Evolutionary conservation across 2,329 filamentous ascomycete genomes (phyloP).

Genomic region (Penicillium fuscoglaucum): DNA sequence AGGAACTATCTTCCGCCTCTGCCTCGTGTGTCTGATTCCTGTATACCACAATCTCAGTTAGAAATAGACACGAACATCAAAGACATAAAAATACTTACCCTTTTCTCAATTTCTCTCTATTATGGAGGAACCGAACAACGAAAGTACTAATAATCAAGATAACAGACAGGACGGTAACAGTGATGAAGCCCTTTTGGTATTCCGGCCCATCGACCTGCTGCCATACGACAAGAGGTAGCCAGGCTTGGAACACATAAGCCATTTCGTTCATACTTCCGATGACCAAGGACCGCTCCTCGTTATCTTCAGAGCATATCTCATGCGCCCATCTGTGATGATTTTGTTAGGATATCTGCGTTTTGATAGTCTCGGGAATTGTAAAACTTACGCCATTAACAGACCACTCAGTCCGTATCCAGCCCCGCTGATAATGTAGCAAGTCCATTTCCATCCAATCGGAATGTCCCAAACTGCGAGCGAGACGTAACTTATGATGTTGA

Average conservation of each 20-base stretch:
- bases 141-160: slow-evolving; percentile 55
- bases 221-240: slow-evolving; percentile 68
- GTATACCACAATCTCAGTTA: background rate
- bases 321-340: slow-evolving; percentile 49
- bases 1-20: slow-evolving; percentile 2
- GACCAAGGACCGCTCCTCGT: slow-evolving; percentile 67
- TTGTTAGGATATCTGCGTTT: slow-evolving; percentile 2
- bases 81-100: slow-evolving; percentile 2
- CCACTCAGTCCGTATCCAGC: slow-evolving; percentile 51
- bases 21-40: background rate
- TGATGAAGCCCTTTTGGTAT: slow-evolving; percentile 62
- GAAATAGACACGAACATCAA: background rate
- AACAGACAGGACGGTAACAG: slow-evolving; percentile 52
- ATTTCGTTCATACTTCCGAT: slow-evolving; percentile 68
- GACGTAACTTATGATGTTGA: slow-evolving; percentile 47
- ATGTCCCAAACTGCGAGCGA: slow-evolving; percentile 53
- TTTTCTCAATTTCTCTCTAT: slow-evolving; percentile 3
- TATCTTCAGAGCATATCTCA: slow-evolving; percentile 57
- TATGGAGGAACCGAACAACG: slow-evolving; percentile 34
- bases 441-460: slow-evolving; percentile 61
- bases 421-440: slow-evolving; percentile 59
- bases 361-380: background rate
- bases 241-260: slow-evolving; percentile 68
- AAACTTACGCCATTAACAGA: slow-evolving; percentile 51
- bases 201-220: slow-evolving; percentile 62